Conservation (phyloP, 345 rosid genomes). For the Linum usitatissimum region DNA sequence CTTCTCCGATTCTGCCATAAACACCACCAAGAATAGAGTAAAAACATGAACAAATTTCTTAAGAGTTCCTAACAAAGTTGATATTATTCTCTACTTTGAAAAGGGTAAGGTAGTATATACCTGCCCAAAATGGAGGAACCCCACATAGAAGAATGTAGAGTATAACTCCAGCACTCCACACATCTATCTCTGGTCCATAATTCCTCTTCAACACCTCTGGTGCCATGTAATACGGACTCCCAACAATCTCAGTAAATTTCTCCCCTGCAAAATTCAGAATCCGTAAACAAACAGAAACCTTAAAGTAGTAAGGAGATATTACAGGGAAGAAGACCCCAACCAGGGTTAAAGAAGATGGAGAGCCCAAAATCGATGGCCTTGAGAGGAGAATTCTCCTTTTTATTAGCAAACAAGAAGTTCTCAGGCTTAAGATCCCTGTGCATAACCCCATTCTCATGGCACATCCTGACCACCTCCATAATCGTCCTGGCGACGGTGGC, state of each 20-base stretch:
- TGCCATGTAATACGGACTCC: constrained; percentile 97
- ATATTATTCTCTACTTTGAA: neutral
- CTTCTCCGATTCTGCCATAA: constrained; percentile 72
- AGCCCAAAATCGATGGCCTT: constrained; percentile 93
- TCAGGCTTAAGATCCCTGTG: constrained; percentile 96
- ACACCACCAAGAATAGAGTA: constrained; percentile 7
- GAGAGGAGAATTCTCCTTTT: constrained; percentile 70
- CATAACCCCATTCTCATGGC: constrained; percentile 85
- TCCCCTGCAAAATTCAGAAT: constrained; percentile 34
- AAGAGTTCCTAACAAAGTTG: neutral
- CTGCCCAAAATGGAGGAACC: constrained; percentile 96
- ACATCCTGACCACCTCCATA: constrained; percentile 86
- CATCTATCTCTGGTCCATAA: constrained; percentile 85
- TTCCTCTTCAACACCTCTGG: constrained; percentile 82
- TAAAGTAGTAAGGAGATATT: neutral
- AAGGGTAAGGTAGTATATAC: constrained; percentile 18
- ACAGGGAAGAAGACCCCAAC: constrained; percentile 18
- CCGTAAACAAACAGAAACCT: neutral
- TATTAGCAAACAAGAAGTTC: constrained; percentile 80
- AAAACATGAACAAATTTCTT: neutral
- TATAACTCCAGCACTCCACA: constrained; percentile 94
- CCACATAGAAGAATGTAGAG: constrained; percentile 79
- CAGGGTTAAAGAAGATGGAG: constrained; percentile 81
- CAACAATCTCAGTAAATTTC: constrained; percentile 81
- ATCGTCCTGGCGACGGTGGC: constrained; percentile 67